Base-by-base conservation (phyloP, 208 protist genomes). In the Sergeia podlipaevii region DNA sequence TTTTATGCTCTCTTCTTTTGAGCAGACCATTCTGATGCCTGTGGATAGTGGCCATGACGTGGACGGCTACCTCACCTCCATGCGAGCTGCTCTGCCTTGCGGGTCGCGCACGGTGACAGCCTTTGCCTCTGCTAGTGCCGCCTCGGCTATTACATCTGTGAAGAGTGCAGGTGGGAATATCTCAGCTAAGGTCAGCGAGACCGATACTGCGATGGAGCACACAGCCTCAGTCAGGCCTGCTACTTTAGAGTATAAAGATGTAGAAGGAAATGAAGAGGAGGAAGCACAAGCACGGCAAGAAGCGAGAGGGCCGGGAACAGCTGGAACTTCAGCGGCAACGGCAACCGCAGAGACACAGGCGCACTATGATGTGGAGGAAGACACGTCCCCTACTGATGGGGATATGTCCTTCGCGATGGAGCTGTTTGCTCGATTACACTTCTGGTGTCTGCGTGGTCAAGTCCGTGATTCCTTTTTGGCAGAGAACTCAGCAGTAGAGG, bases 371-470 rank as follows among this genome's bases (percentile, higher is more conserved):
- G 33, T 21, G 41, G 41, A 0, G 20, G 42, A 13, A 10, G 7
- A 6, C 10, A n/a, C n/a, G 52, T 60, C 26, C 62, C 71, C 2
- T 50, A 49, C 0, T 11, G 60, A 67, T 3, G 85, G 81, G 0
- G 81, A 93, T 43, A 34, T 84, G 23, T 66, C 70, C 29, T 90
- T 86, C 48, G 65, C 73, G 5, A 50, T 76, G 24, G 81, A 93
- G 57, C 55, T 93, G 1, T 70, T 71, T 53, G 62, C 66, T 3
- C 79, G 80, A 0, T 24, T 93, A 17, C 65, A 76, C 33, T 90
- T 89, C 45, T 93, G 85, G 85, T 75, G 61, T 27, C 53, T 76
- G 34, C 77, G 81, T 11, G 85, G 85, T 0, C 70, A 82, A 49
- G 65, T 65, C 41, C 70, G 78, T 3, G 51, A 63, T 18, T 65